Base-by-base conservation (phyloP, 2,329 filamentous ascomycete genomes). In the Aspergillus pseudoviridinutans region DNA sequence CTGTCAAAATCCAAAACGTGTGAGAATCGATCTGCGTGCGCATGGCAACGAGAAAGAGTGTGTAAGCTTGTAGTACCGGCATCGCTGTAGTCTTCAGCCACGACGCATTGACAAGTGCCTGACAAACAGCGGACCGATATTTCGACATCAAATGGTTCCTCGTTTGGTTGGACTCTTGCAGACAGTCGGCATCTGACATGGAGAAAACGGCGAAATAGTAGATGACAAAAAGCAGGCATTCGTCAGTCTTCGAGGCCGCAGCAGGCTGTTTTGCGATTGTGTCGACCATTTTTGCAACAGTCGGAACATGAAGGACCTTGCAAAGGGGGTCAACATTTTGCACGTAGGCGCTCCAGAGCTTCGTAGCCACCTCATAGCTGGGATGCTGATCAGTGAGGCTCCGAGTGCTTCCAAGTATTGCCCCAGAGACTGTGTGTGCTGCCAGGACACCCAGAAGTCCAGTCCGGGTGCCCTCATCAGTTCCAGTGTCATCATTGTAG, bases 241-340 rank as follows among this genome's bases (percentile, higher is more conserved):
- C 71, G 2, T 75, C 64, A 10, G 49, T 56, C 61, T 67, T 69
- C 8, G 68, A 66, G 57, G 63, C 22, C 55, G 63, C 32, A 57
- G 67, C 29, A 54, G 76, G 59, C 59, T 70, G 49, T 61, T 58
- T 35, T 9, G 81, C 82, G 2, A 87, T 86, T 57, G 89, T 83
- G 41, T 88, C 80, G 7, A 92, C 77, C 49, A 83, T 81, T 2
- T 82, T 81, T 65, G 91, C 86, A 3, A 91, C 72, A 0, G 86
- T 86, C 0, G 89, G 89, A 1, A 87, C 82, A 68, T 93, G 90
- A 25, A 91, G 85, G 49, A 86, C 67, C 68, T 92, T 92, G 63
- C 85, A 84, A 49, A 91, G 71, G 0, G 89, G 89, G 65, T 92
- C 89, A 55, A 92, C 85, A 59, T 90, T 86, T 51, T 90, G 85